phyloP scores from a whole-genome alignment of 768 basidiomycete species.

The Pleurotus ostreatus region DNA sequence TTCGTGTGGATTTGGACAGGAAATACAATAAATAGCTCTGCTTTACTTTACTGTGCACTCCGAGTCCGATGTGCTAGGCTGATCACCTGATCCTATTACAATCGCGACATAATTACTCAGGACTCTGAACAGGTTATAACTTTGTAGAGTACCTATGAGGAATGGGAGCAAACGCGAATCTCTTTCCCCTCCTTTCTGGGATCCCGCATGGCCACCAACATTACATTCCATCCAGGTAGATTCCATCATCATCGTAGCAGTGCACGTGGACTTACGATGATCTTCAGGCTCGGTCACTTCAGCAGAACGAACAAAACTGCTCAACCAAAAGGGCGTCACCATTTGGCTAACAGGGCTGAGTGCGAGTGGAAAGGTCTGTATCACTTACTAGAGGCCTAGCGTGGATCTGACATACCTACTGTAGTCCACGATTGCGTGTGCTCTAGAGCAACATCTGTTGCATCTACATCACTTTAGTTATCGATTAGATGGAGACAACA shows the following conservation, averaged over 20 bases:
- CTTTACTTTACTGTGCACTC: too few relatives aligned
- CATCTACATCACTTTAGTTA: slow-evolving; percentile 84
- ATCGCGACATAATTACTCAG: neutral
- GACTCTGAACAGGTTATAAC: too few relatives aligned
- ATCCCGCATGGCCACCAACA: slow-evolving; percentile 41
- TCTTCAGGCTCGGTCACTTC: slow-evolving; percentile 64
- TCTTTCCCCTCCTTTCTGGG: neutral
- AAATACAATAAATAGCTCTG: too few relatives aligned
- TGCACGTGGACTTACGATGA: neutral
- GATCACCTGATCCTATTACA: neutral
- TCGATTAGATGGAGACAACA: slow-evolving; percentile 93
- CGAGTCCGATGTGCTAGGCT: neutral
- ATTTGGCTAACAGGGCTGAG: slow-evolving; percentile 97
- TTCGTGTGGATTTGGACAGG: neutral
- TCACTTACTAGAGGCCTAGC: neutral
- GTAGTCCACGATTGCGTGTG: slow-evolving; percentile 95
- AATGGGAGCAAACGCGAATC: too few relatives aligned
- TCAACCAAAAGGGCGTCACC: slow-evolving; percentile 83
- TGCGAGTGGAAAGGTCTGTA: slow-evolving; percentile 84
- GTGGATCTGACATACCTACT: neutral
- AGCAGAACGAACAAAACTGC: slow-evolving; percentile 60
- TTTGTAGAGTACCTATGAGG: too few relatives aligned
- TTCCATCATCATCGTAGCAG: neutral
- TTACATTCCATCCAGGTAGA: slow-evolving; percentile 68
- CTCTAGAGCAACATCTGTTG: slow-evolving; percentile 92